Evolutionary conservation across 768 basidiomycete species (phyloP), one percentile per base, ranked within the genome.

Genomic region (Sarcodon aspratus): DNA sequence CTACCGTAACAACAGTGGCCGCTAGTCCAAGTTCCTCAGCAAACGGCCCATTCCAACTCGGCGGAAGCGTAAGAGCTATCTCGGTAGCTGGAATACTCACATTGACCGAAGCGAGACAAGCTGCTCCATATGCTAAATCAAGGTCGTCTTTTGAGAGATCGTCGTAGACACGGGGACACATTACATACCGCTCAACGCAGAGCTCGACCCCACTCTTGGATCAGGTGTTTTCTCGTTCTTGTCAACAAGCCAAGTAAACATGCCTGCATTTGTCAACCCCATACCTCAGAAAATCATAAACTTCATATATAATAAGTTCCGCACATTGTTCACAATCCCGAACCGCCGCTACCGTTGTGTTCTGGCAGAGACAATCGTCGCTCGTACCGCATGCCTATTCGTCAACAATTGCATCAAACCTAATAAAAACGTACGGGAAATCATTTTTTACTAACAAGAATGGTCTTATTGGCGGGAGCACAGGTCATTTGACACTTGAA

Each of bases 281-380:
- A 42, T 42, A 17, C 21, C 21, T 42, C 12, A 13, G 37, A 13
- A 42, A 15, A 27, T 9, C 9, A 42, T 13, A 27, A 13, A 42
- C 9, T 8, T 17, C 27, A 27, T 17, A 42, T 42, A 9, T 13
- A 13, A 42, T 2, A 9, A 42, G 40, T 42, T 42, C 27, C 71
- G 82, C 74, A 68, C 85, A 88, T 56, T 80, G 76, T 61, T 88
- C 74, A 64, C 84, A 84, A 33, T 56, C 45, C 1, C 69, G 63
- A 48, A 88, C 62, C 1, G 64, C 54, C 1, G 60, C 49, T 33
- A 77, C 68, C 3, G 73, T 73, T 7, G 51, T 57, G 11, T 63
- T 50, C 13, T 50, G 56, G 68, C 85, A 88, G 21, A 84, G 68
- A 59, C 85, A 87, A 15, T 53, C 51, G 33, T 73, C 62, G 52